phyloP scores from a whole-genome alignment of 2,329 filamentous ascomycete genomes.

The Xylaria sp. region DNA sequence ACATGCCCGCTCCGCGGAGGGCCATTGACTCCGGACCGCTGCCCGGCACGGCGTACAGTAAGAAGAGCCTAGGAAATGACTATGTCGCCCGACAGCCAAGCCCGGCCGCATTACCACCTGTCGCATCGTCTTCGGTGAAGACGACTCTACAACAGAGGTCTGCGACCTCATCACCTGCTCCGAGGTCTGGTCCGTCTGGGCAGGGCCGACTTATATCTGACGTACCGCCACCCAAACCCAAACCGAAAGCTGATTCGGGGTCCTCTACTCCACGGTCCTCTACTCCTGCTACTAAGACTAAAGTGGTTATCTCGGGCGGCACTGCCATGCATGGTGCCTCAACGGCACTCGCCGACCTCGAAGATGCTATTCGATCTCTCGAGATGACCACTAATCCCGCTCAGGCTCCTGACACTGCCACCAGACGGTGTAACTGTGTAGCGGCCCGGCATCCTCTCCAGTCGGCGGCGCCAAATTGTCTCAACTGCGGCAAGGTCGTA shows the following conservation, averaged over 20 bases:
- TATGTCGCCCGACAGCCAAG: constrained; percentile 58
- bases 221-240: constrained; percentile 55
- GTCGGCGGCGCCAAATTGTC: constrained; percentile 86
- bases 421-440: constrained; percentile 79
- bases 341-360: constrained; percentile 63
- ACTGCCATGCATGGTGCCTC: constrained; percentile 78
- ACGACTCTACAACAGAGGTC: constrained; percentile 46
- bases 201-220: constrained; percentile 81
- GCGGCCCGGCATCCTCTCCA: constrained; percentile 83
- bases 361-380: constrained; percentile 78
- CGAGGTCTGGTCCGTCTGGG: constrained; percentile 59
- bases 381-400: constrained; percentile 90
- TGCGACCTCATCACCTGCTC: constrained; percentile 38
- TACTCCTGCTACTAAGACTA: constrained; percentile 53
- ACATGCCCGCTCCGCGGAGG: constrained; percentile 58
- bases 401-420: constrained; percentile 49
- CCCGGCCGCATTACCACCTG: constrained; percentile 33
- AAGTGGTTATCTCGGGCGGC: constrained; percentile 69
- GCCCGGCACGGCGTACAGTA: constrained; percentile 65
- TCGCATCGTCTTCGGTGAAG: constrained; percentile 37
- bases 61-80: constrained; percentile 63
- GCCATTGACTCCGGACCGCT: constrained; percentile 60
- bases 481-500: constrained; percentile 89
- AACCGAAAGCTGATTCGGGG: constrained; percentile 47
- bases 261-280: constrained; percentile 48